These are phyloP conservation scores for Rhizophagus sp. DNA, from an alignment of 192 early-diverging fungal species.

Conservation along the genomic window DNA sequence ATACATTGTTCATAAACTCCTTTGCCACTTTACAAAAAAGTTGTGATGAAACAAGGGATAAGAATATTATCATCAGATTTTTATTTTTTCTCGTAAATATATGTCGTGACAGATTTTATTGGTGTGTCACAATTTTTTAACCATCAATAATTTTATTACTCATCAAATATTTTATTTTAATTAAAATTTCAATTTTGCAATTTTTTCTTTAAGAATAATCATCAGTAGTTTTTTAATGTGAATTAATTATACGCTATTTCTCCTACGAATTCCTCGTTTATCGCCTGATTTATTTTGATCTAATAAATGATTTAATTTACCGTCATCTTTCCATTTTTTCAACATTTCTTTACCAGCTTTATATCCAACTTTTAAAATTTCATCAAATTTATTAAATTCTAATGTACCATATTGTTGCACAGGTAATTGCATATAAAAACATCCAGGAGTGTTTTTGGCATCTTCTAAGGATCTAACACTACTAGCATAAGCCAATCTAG, in stretches of 20 bases:
- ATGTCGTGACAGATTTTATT: no score
- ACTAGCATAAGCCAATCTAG: constrained; percentile 89
- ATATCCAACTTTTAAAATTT: constrained; percentile 87
- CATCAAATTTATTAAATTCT: constrained; percentile 89
- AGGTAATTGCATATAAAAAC: constrained; percentile 86
- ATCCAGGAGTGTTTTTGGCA: constrained; percentile 79
- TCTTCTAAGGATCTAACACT: constrained; percentile 88
- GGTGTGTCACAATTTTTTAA: no score
- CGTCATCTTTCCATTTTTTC: constrained; percentile 77
- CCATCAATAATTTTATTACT: no score
- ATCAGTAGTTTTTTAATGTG: no score
- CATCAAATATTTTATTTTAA: no score
- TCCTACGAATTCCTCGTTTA: constrained; percentile 34
- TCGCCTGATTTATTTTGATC: constrained; percentile 21
- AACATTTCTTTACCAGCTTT: constrained; percentile 79
- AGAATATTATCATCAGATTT: no score
- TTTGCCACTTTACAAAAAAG: no score
- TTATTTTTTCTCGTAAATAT: no score
- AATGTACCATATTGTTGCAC: constrained; percentile 83
- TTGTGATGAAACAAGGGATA: no score
- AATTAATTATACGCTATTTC: constrained; percentile 27
- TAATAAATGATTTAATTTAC: constrained; percentile 47
- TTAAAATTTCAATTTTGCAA: no score
- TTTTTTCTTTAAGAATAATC: no score
- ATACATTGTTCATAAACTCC: no score